Percentiles rank a stretch among this genome's conserved stretches.
Conservation (phyloP, 140 eudicot genomes). For the Oenanthe javanica region DNA sequence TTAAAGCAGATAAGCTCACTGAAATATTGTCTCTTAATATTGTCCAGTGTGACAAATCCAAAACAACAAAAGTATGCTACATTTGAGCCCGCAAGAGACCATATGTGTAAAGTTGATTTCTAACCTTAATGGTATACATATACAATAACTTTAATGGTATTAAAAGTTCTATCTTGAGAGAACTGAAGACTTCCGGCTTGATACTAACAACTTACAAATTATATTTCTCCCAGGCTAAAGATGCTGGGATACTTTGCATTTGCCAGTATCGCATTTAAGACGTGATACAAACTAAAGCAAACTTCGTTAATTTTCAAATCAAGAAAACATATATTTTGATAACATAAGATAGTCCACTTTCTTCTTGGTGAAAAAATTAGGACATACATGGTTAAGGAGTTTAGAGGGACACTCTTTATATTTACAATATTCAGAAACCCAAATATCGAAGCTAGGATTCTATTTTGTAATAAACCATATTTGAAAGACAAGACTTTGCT, state of each 20-base stretch:
- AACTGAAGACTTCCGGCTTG: not conserved
- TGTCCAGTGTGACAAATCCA: not conserved
- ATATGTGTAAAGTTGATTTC: not conserved
- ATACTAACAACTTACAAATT: not conserved
- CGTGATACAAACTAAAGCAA: not conserved
- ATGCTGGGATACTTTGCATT: not conserved
- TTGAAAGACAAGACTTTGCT: not conserved
- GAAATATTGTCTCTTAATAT: no score
- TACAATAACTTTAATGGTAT: not conserved
- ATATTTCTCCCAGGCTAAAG: not conserved
- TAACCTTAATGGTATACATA: not conserved
- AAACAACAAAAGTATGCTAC: no score
- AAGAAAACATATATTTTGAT: not conserved
- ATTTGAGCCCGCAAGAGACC: no score
- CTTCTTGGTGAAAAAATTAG: not conserved
- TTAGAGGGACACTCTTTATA: not conserved
- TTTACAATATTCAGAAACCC: not conserved
- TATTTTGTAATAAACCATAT: not conserved
- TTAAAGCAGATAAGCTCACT: not conserved
- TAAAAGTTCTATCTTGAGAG: not conserved
- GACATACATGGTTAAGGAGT: not conserved
- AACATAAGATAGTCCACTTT: not conserved
- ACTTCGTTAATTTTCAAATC: not conserved
- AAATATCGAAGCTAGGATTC: not conserved
- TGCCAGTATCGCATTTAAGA: not conserved